A percentile compares a stretch with the other conserved stretches of the same genome.
Conservation (phyloP, 805 yeast genomes). For the Candida orba region DNA sequence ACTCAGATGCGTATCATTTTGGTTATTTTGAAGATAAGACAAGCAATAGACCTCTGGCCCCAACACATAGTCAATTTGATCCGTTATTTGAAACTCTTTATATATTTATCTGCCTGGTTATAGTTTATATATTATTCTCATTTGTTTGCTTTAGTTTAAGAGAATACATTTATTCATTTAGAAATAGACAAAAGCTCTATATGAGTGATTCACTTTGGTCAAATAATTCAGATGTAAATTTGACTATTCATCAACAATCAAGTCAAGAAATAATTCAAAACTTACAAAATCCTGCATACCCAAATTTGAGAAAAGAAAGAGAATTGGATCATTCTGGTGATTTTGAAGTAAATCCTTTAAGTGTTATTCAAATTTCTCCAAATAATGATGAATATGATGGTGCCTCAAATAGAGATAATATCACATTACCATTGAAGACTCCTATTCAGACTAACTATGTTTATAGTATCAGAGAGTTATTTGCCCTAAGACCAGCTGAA, state of each 20-base stretch:
- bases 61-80: conserved; percentile 12
- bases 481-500: conserved; percentile 14
- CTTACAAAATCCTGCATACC: conserved; percentile 17
- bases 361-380: conserved; percentile 10
- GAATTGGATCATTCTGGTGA: not conserved
- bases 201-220: conserved; percentile 20
- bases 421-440: conserved; percentile 1
- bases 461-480: conserved; percentile 16
- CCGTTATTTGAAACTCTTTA: conserved; percentile 20
- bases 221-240: conserved; percentile 3
- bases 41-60: conserved; percentile 7
- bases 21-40: conserved; percentile 24
- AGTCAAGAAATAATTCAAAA: not conserved
- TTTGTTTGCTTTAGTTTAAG: conserved; percentile 20
- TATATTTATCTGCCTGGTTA: conserved; percentile 19
- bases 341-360: conserved; percentile 1
- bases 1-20: conserved; percentile 22
- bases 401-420: not conserved
- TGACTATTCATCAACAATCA: conserved; percentile 1
- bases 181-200: conserved; percentile 10
- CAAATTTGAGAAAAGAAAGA: conserved; percentile 2
- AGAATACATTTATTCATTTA: conserved; percentile 23
- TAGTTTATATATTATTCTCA: conserved; percentile 13
- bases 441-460: not conserved
- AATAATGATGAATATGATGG: not conserved